Base-by-base conservation (phyloP, 2,329 filamentous ascomycete genomes). In the Microsporum ferrugineum region DNA sequence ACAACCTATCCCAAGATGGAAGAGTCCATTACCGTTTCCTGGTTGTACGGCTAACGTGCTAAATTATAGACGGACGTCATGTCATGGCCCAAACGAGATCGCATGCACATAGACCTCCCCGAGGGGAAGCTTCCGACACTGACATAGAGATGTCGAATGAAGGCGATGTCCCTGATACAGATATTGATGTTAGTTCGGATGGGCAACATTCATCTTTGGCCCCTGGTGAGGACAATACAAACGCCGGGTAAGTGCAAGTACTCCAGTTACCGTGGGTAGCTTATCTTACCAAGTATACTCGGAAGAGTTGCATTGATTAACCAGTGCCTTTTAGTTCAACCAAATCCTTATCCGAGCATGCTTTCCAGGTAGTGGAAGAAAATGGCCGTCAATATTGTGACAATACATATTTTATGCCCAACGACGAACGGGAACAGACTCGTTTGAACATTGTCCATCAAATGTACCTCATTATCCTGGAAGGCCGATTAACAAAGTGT, bases 381-480 rank as follows among this genome's bases (percentile, higher is more conserved):
- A 81, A 87, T 71, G 82, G 79, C 49, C 81, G 85, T 27, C 79
- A 73, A 31, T 81, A 85, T 65, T 85, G 84, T 68, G 84, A 85
- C 67, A 76, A 80, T 38, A 77, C 78, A 38, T 87, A 86, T 67
- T 84, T 78, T 69, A 84, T 87, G 79, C 85, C 85, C 12, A 86
- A 86, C 69, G 85, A 87, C 66, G 82, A 86, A 53, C 73, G 78
- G 53, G 85, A 88, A 68, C 83, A 86, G 70, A 82, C 83, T 53
- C 82, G 85, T 47, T 71, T 86, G 58, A 80, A 81, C 62, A 76
- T 88, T 59, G 75, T 83, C 43, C 84, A 88, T 65, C 83, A 86
- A 68, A 80, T 86, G 55, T 86, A 83, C 66, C 72, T 85, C 4
- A 79, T 71, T 27, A 58, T 76, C 45, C 65, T 75, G 36, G 66